A percentile compares a stretch with the other conserved stretches of the same genome.
Conservation (phyloP, 805 yeast species). For the Candida namnaoensis region DNA sequence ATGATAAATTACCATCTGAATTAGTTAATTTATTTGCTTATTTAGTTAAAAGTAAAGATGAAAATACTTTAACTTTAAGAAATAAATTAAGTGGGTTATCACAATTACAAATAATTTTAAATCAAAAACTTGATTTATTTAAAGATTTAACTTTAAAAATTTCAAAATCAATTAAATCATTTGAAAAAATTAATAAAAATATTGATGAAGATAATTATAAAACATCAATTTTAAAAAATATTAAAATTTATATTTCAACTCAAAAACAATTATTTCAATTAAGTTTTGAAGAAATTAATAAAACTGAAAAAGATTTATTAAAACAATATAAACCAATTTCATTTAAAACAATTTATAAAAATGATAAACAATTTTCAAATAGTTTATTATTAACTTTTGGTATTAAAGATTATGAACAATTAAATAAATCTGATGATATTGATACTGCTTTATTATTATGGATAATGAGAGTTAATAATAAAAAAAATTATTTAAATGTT, state of each 20-base stretch:
- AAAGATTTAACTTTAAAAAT: conserved; percentile 20
- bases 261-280: conserved; percentile 40
- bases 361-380: conserved; percentile 43
- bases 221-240: conserved; percentile 18
- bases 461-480: conserved; percentile 51
- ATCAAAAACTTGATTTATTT: conserved; percentile 35
- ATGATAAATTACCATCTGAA: conserved; percentile 30
- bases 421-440: conserved; percentile 35
- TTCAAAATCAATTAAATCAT: neutral
- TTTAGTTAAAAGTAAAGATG: conserved; percentile 42
- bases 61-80: conserved; percentile 37
- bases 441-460: conserved; percentile 56
- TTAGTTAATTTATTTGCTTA: conserved; percentile 46
- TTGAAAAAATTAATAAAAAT: neutral
- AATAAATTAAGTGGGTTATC: conserved; percentile 54
- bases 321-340: conserved; percentile 37
- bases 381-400: conserved; percentile 52
- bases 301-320: conserved; percentile 35
- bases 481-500: conserved; percentile 20
- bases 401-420: conserved; percentile 41
- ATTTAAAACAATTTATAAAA: conserved; percentile 48
- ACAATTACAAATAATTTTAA: conserved; percentile 42
- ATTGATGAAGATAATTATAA: conserved; percentile 14
- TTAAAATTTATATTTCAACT: conserved; percentile 36
- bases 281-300: conserved; percentile 35